Evolutionary conservation across 176 grass and related monocot species (phyloP), one percentile per base, ranked within the genome.

Genomic region (Raddia guianensis): DNA sequence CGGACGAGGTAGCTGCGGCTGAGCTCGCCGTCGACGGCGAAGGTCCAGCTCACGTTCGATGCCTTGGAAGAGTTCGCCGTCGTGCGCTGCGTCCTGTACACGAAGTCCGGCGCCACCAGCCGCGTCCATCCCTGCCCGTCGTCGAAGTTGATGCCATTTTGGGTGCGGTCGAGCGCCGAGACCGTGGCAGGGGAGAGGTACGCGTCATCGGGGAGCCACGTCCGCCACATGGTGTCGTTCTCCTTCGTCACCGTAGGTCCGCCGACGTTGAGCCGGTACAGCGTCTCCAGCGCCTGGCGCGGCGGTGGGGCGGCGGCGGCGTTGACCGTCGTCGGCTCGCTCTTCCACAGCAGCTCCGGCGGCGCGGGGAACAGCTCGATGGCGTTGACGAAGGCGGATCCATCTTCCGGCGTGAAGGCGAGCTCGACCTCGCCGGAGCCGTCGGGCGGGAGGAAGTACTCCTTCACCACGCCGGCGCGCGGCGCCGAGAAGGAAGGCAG

Each of bases 351-450:
- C 45, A 88, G 72, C 34, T 80, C 45, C 21, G 12, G 1, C 32
- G 90, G 90, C 3, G 90, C 90, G 5, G 83, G 69, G 79, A 92
- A 92, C 50, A 78, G 60, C 84, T 92, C 90, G 63, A 92, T 66
- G 12, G 83, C 90, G 72, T 73, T 89, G 80, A 89, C 68, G 81
- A 92, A 92, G 50, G 83, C 83, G 35, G 75, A 35, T 12, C 61
- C 46, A 19, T 15, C 1, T 15, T 12, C 5, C 3, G 90, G 79
- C n/a, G 40, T 11, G 70, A 92, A 89, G 10, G 54, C 9, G 73
- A 89, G 21, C 20, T 58, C 21, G 19, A 92, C 21, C 13, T 46
- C 42, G 21, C 66, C 16, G 48, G 16, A 51, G 20, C 66, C 62
- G 27, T 83, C 61, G 4, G 66, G 73, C 74, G 73, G 82, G 53